Conservation (phyloP, 2,329 filamentous ascomycete species). For the Ophiostoma populinum region DNA sequence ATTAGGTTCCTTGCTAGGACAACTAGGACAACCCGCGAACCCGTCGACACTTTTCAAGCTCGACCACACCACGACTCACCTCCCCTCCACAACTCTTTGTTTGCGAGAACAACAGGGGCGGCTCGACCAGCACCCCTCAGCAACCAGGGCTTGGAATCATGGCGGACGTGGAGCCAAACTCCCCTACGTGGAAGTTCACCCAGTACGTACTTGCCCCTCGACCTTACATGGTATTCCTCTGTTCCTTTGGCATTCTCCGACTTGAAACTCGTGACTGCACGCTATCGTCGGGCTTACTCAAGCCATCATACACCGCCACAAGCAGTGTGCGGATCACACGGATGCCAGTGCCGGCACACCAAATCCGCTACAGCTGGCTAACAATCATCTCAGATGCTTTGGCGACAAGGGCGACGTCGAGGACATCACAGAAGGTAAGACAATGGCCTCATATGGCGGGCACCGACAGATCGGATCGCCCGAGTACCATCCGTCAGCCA, state of each 20-base stretch:
- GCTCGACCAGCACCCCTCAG: constrained; percentile 5
- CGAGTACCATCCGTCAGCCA: no score
- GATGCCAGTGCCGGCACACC: no score
- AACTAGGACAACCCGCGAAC: no score
- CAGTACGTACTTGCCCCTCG: constrained; percentile 76
- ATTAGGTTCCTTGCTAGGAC: no score
- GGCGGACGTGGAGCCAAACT: constrained; percentile 88
- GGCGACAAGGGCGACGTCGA: constrained; percentile 99
- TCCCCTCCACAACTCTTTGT: background rate
- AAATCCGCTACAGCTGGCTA: no score
- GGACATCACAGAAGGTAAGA: constrained; percentile 85
- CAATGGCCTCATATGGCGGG: background rate
- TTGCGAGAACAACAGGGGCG: constrained; percentile 3
- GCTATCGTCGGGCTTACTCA: no score
- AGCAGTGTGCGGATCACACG: no score
- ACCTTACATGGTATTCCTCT: no score
- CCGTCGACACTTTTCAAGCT: background rate
- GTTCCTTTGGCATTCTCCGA: no score
- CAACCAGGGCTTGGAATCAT: constrained; percentile 40
- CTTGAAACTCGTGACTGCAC: no score
- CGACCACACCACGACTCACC: background rate
- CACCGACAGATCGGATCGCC: no score
- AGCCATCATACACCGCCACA: no score
- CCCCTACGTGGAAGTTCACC: constrained; percentile 99
- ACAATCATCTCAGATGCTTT: constrained; percentile 57